A percentile compares a stretch with the other conserved stretches of the same genome.
Evolutionary conservation across 768 basidiomycete genomes (phyloP).

Genomic region (Scleroderma citrinum): DNA sequence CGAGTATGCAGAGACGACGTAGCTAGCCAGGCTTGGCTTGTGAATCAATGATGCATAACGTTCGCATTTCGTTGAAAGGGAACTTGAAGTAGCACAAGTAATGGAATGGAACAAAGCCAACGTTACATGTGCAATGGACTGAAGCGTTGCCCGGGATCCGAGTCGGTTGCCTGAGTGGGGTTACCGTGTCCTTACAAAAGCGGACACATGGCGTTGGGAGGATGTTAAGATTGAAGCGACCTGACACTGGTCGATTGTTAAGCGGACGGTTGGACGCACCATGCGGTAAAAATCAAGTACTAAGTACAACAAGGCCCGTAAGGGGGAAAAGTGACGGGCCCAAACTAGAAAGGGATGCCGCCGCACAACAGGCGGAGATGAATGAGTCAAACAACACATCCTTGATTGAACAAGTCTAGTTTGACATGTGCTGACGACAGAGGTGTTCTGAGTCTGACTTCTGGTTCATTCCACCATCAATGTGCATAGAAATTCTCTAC

Average conservation of each 20-base stretch:
- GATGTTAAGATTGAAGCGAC: background rate
- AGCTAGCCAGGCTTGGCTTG: background rate
- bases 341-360: slow-evolving; percentile 15
- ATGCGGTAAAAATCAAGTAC: no score
- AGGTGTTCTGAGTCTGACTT: background rate
- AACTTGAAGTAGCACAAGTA: background rate
- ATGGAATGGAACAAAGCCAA: background rate
- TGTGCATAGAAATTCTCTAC: background rate
- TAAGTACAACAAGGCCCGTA: no score
- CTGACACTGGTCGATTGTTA: slow-evolving; percentile 17
- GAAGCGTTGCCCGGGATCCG: background rate
- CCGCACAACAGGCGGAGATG: slow-evolving; percentile 26
- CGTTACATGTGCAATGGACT: background rate
- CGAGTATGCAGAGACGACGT: background rate
- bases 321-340: slow-evolving; percentile 4
- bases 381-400: slow-evolving; percentile 10
- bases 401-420: background rate
- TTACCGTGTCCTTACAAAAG: background rate
- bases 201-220: background rate
- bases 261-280: slow-evolving; percentile 9
- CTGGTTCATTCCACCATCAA: background rate
- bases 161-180: background rate
- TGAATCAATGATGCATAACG: background rate
- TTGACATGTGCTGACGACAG: background rate
- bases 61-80: background rate